phyloP scores from a whole-genome alignment of 148 eudicot genomes.

The Rhododendron simsii region DNA sequence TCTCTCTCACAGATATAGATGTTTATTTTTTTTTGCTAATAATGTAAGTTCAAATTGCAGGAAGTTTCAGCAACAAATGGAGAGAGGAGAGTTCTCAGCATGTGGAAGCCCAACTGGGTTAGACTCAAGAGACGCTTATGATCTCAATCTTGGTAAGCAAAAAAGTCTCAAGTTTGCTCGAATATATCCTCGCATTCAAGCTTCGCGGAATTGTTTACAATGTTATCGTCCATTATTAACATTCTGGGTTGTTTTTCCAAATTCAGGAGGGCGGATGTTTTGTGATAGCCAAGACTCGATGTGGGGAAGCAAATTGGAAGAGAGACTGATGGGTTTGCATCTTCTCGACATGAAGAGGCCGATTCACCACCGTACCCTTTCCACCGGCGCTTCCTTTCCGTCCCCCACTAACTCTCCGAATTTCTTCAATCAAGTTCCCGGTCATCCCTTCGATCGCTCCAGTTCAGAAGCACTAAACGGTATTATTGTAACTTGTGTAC shows the following conservation, averaged over 20 bases:
- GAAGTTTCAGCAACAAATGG: slow-evolving; percentile 63
- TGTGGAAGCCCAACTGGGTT: slow-evolving; percentile 72
- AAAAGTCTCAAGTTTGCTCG: neutral
- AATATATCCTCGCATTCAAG: neutral
- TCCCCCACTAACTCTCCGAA: slow-evolving; percentile 54
- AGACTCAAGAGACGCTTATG: slow-evolving; percentile 76
- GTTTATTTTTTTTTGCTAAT: neutral
- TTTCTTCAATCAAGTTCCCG: slow-evolving; percentile 34
- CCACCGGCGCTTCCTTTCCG: slow-evolving; percentile 44
- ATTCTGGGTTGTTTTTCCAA: neutral
- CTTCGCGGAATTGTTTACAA: neutral
- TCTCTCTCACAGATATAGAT: neutral
- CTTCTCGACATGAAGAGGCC: slow-evolving; percentile 67
- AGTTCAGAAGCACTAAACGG: slow-evolving; percentile 53
- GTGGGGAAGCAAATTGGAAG: slow-evolving; percentile 79
- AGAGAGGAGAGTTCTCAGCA: slow-evolving; percentile 60
- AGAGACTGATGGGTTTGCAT: slow-evolving; percentile 69
- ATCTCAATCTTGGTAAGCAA: slow-evolving; percentile 65
- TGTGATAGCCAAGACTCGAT: slow-evolving; percentile 56
- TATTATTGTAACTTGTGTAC: slow-evolving; percentile 13
- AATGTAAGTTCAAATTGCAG: slow-evolving; percentile 25
- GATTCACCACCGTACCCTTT: slow-evolving; percentile 54
- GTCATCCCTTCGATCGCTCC: slow-evolving; percentile 38
- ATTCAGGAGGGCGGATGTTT: slow-evolving; percentile 62
- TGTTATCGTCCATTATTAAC: neutral